phyloP scores from a whole-genome alignment of 2,329 filamentous ascomycete genomes.

The Aotearoamyces nothofagi region DNA sequence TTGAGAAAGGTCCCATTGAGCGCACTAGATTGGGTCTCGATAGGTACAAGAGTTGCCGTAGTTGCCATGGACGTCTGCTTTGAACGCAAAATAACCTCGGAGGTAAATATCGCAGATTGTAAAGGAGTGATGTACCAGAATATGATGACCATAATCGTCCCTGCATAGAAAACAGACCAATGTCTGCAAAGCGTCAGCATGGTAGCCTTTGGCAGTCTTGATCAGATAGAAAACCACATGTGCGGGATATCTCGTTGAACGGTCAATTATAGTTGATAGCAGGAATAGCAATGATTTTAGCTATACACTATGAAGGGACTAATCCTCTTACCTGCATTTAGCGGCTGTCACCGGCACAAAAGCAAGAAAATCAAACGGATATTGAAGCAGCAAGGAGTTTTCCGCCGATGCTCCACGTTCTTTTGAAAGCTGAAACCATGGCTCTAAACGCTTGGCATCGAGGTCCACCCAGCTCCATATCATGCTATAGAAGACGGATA shows the following conservation, averaged over 20 bases:
- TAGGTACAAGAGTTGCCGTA: constrained; percentile 15
- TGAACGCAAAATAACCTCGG: constrained; percentile 14
- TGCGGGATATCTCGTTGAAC: no score
- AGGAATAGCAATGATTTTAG: no score
- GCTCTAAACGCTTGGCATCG: constrained; percentile 41
- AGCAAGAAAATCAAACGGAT: constrained; percentile 33
- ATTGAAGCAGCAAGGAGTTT: constrained; percentile 34
- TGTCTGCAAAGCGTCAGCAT: no score
- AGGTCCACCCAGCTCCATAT: constrained; percentile 45
- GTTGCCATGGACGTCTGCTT: constrained; percentile 5
- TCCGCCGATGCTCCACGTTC: constrained; percentile 24
- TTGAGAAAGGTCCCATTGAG: constrained; percentile 26
- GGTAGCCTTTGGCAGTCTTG: no score
- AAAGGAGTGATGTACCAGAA: constrained; percentile 39
- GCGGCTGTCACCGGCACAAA: constrained; percentile 26
- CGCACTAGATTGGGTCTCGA: constrained; percentile 14
- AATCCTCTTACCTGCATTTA: constrained; percentile 11
- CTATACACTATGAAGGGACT: no score
- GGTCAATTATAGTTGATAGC: no score
- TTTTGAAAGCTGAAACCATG: constrained; percentile 41
- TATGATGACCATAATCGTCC: constrained; percentile 31
- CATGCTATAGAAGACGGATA: constrained; percentile 38
- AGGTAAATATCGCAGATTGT: constrained; percentile 38
- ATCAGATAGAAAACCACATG: no score
- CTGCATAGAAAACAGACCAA: constrained; percentile 34